phyloP scores from a whole-genome alignment of 2,329 filamentous ascomycete species.

The Sclerotinia glacialis region DNA sequence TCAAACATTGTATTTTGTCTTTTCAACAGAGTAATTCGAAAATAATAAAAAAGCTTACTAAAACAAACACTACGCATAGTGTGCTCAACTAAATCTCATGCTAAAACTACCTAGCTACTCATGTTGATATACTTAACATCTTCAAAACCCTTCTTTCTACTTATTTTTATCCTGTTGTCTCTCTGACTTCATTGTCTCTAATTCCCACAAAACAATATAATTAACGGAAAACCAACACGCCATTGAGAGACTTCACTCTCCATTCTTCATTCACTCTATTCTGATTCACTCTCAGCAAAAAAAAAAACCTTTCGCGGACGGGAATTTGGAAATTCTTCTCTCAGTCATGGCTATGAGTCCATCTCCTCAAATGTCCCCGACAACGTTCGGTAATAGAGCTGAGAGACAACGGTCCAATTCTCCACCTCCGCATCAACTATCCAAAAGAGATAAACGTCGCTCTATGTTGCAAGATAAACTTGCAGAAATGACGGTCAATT shows the following conservation, averaged over 20 bases:
- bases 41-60: no score
- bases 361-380: constrained; percentile 36
- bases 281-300: background rate
- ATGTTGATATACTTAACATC: background rate
- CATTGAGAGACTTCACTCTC: background rate
- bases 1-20: no score
- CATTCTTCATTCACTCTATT: background rate
- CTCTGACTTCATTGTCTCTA: background rate
- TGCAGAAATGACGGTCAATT: constrained; percentile 70
- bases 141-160: background rate
- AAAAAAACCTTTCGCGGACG: background rate
- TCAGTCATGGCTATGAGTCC: constrained; percentile 35
- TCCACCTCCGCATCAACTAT: constrained; percentile 43
- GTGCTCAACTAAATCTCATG: background rate
- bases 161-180: constrained; percentile 13
- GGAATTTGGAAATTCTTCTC: background rate
- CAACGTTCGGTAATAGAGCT: constrained; percentile 31
- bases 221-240: background rate
- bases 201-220: constrained; percentile 2
- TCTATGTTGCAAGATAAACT: constrained; percentile 79
- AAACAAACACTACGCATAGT: background rate
- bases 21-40: no score
- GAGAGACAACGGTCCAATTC: constrained; percentile 38
- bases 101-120: background rate
- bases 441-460: constrained; percentile 88